phyloP scores from a whole-genome alignment of 1,139 yeast species.

The Diutina scorzettiae region DNA sequence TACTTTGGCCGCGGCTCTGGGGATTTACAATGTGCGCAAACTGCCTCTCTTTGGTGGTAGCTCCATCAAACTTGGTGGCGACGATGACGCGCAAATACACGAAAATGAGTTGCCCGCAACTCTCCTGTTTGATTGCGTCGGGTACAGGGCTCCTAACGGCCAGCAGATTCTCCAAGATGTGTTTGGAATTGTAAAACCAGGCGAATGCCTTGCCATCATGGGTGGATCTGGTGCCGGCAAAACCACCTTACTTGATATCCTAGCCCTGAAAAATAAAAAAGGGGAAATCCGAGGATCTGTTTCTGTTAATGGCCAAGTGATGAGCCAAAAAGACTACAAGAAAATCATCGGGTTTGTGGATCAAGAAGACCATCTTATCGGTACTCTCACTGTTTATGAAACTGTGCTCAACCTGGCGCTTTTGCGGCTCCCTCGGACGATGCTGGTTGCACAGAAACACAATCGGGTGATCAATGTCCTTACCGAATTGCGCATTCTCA shows the following conservation, averaged over 20 bases:
- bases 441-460: conserved; percentile 64
- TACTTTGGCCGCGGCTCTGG: conserved; percentile 24
- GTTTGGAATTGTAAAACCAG: conserved; percentile 71
- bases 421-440: conserved; percentile 67
- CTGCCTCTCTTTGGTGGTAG: conserved; percentile 48
- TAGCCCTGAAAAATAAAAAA: conserved; percentile 59
- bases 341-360: conserved; percentile 91
- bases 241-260: conserved; percentile 5
- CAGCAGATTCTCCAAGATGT: conserved; percentile 43
- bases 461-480: conserved; percentile 76
- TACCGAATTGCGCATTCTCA: conserved; percentile 70
- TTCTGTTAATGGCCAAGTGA: conserved; percentile 56
- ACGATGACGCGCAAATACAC: conserved; percentile 26
- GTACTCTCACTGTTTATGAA: conserved; percentile 91
- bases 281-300: conserved; percentile 59
- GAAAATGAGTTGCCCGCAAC: conserved; percentile 63
- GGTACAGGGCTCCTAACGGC: conserved; percentile 47
- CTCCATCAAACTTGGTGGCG: conserved; percentile 16
- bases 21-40: conserved; percentile 41
- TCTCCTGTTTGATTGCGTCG: conserved; percentile 61
- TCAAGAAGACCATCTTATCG: conserved; percentile 83
- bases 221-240: conserved; percentile 6
- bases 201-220: conserved; percentile 40
- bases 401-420: conserved; percentile 89
- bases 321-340: conserved; percentile 33